Percentiles rank a stretch among this genome's conserved stretches.
Evolutionary conservation across 257 asterid genomes (phyloP).

Genomic region (Solanum pimpinellifolium): DNA sequence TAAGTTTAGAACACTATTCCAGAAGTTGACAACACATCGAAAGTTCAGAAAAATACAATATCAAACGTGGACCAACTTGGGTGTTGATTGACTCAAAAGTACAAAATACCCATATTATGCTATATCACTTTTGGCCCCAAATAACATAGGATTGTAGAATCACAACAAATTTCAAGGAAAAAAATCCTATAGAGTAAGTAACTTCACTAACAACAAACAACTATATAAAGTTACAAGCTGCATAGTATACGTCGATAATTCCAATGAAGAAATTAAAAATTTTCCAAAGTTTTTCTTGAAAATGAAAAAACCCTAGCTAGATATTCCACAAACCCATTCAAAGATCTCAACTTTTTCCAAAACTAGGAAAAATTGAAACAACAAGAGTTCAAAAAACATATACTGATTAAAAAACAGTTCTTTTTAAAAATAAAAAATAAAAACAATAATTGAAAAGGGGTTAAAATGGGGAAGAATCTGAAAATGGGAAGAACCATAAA

Average conservation of each 20-base stretch:
- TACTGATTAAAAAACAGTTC: not conserved
- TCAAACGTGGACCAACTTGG: not conserved
- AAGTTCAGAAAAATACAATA: not conserved
- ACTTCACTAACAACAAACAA: not conserved
- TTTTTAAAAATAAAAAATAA: accelerated
- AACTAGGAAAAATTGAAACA: not conserved
- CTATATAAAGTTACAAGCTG: not conserved
- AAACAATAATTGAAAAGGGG: not conserved
- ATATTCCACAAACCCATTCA: not conserved
- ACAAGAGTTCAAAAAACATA: not conserved
- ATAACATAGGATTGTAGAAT: not conserved
- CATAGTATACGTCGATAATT: not conserved
- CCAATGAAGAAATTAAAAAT: not conserved
- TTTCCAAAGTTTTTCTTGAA: not conserved
- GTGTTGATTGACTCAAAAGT: not conserved
- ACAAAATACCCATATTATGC: not conserved
- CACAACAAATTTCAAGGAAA: not conserved
- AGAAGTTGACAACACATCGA: not conserved
- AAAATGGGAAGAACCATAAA: not conserved
- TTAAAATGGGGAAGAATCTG: not conserved
- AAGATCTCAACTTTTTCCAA: not conserved
- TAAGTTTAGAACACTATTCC: not conserved
- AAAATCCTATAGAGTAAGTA: not conserved
- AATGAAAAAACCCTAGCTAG: not conserved
- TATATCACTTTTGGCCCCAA: not conserved